phyloP scores from a whole-genome alignment of 2,329 filamentous ascomycete genomes.

The Fusarium nurragi region DNA sequence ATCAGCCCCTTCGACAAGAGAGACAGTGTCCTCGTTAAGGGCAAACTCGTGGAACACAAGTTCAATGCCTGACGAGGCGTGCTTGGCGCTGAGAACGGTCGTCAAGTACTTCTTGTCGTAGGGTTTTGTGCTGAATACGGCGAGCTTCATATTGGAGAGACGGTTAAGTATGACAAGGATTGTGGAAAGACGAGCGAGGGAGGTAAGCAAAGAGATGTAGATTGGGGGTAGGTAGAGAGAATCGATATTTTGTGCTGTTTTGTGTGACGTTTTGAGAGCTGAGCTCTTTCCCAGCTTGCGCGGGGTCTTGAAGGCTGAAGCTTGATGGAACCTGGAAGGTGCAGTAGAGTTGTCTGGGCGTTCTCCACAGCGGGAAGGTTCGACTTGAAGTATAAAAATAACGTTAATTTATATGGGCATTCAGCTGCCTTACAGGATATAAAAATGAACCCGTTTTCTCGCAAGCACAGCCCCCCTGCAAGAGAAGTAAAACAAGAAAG shows the following conservation, averaged over 20 bases:
- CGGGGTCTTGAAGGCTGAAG: constrained; percentile 24
- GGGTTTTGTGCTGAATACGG: constrained; percentile 71
- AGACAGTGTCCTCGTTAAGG: constrained; percentile 64
- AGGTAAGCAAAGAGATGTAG: background rate
- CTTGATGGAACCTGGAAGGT: constrained; percentile 26
- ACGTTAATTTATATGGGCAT: background rate
- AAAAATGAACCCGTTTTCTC: constrained; percentile 3
- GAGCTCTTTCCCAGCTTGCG: constrained; percentile 24
- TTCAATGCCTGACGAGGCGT: constrained; percentile 52
- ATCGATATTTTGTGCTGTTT: background rate
- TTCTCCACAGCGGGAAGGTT: constrained; percentile 36
- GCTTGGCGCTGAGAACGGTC: constrained; percentile 50
- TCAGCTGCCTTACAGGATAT: background rate
- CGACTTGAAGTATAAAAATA: constrained; percentile 16
- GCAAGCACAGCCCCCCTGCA: background rate
- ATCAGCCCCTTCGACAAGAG: constrained; percentile 60
- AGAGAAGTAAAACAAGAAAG: background rate
- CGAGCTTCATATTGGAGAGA: constrained; percentile 61
- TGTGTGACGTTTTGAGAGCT: constrained; percentile 3
- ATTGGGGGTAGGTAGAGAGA: background rate
- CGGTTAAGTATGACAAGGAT: background rate
- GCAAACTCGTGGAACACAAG: constrained; percentile 68
- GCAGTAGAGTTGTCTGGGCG: constrained; percentile 19
- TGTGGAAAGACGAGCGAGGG: background rate
- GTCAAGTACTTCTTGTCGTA: constrained; percentile 68